phyloP scores from a whole-genome alignment of 768 basidiomycete species.

The Naganishia friedmannii region DNA sequence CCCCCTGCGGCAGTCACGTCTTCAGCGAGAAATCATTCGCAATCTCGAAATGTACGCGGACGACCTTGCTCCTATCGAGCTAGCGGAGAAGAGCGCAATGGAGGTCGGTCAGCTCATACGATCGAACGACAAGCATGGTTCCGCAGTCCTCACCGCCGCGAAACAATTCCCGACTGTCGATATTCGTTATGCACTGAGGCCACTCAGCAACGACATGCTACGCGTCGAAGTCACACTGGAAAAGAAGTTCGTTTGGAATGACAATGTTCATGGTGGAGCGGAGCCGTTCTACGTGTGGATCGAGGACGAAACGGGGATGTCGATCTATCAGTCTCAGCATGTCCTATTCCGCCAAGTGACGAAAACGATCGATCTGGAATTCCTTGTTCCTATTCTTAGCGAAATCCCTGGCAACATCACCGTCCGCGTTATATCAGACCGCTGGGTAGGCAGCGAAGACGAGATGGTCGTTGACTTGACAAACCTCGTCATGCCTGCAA shows the following conservation, averaged over 20 bases:
- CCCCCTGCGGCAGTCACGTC: conserved; percentile 67
- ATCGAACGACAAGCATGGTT: conserved; percentile 79
- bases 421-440: conserved; percentile 74
- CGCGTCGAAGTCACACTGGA: conserved; percentile 66
- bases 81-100: conserved; percentile 65
- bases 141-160: conserved; percentile 72
- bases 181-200: conserved; percentile 69
- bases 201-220: conserved; percentile 78
- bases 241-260: conserved; percentile 75
- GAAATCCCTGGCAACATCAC: conserved; percentile 55
- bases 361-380: conserved; percentile 63
- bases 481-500: conserved; percentile 69
- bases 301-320: conserved; percentile 75
- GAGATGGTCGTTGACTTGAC: conserved; percentile 65
- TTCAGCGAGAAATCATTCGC: conserved; percentile 74
- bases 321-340: conserved; percentile 75
- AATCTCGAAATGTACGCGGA: conserved; percentile 75
- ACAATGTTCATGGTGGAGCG: conserved; percentile 66
- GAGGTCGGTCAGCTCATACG: conserved; percentile 77
- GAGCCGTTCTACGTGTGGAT: conserved; percentile 97
- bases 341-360: conserved; percentile 70
- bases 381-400: conserved; percentile 70
- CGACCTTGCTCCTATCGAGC: conserved; percentile 70
- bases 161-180: conserved; percentile 75
- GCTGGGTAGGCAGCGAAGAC: conserved; percentile 89